A percentile compares a stretch with the other conserved stretches of the same genome.
Evolutionary conservation across 495 filamentous ascomycete genomes (phyloP).

Genomic region (Oleoguttula mirabilis): DNA sequence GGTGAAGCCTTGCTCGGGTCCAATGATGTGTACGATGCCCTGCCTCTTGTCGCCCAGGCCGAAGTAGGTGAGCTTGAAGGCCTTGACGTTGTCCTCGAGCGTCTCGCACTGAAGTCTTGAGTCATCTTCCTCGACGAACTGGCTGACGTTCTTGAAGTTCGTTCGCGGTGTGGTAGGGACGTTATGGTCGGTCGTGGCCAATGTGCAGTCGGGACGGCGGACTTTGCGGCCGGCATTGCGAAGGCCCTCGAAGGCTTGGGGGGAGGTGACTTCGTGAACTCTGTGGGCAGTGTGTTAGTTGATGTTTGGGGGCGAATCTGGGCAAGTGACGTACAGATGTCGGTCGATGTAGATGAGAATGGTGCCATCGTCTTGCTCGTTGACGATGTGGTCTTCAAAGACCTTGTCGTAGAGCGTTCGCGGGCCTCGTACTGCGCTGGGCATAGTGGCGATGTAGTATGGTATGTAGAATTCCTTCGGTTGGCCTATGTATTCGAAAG

Average conservation of each 20-base stretch:
- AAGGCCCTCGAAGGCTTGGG: conserved; percentile 96
- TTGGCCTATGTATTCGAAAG: no score
- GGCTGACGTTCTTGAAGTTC: conserved; percentile 69
- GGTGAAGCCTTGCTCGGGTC: conserved; percentile 98
- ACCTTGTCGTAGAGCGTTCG: conserved; percentile 75
- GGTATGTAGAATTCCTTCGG: no score
- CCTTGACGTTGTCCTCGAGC: conserved; percentile 92
- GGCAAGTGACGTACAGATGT: no score
- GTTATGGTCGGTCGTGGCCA: conserved; percentile 96
- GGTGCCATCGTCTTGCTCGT: conserved; percentile 86
- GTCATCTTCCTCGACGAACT: conserved; percentile 87
- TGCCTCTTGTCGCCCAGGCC: conserved; percentile 92
- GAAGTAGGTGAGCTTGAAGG: conserved; percentile 94
- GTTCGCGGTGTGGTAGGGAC: conserved; percentile 82
- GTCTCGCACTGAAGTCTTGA: conserved; percentile 89
- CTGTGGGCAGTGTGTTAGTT: no score
- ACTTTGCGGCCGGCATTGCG: conserved; percentile 76
- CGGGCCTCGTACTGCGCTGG: conserved; percentile 18
- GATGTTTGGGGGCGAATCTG: no score
- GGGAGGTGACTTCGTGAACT: conserved; percentile 97
- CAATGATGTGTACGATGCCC: conserved; percentile 97
- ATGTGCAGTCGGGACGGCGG: conserved; percentile 86
- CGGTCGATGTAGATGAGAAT: conserved; percentile 88
- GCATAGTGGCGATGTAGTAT: no score
- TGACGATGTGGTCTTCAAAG: conserved; percentile 81